Evolutionary conservation across 768 basidiomycete species (phyloP).

Genomic region (Agaricus sinodeliciosus): DNA sequence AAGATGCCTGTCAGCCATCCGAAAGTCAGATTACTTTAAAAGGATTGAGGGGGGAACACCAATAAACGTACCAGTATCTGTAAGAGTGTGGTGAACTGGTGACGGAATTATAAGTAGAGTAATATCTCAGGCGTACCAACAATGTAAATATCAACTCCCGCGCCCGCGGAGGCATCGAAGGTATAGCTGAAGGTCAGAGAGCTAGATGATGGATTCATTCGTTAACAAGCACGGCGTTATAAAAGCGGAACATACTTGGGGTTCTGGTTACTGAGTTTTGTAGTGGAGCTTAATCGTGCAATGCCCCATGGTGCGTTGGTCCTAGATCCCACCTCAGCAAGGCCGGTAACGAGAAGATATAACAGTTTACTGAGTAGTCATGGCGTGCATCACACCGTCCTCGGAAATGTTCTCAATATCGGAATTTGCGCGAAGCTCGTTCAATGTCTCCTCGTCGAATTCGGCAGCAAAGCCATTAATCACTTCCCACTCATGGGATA

Average conservation of each 20-base stretch:
- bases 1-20: slow-evolving; percentile 15
- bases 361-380: slow-evolving; percentile 16
- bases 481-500: slow-evolving; percentile 8
- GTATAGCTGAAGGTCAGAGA: slow-evolving; percentile 17
- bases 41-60: background rate
- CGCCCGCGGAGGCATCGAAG: slow-evolving; percentile 16
- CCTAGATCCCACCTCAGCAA: slow-evolving; percentile 9
- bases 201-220: background rate
- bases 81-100: background rate
- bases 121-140: slow-evolving; percentile 18
- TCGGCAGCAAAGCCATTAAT: slow-evolving; percentile 14
- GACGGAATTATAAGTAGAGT: background rate
- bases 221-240: background rate
- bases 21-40: background rate
- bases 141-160: slow-evolving; percentile 32
- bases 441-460: slow-evolving; percentile 15
- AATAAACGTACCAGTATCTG: slow-evolving; percentile 17
- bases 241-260: slow-evolving; percentile 1
- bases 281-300: slow-evolving; percentile 19
- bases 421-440: slow-evolving; percentile 15
- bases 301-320: slow-evolving; percentile 30
- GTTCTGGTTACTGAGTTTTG: slow-evolving; percentile 12
- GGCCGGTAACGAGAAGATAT: background rate
- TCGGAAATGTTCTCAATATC: slow-evolving; percentile 20
- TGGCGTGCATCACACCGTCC: slow-evolving; percentile 21